Conservation (phyloP, 345 rosid genomes). For the Pistacia vera region DNA sequence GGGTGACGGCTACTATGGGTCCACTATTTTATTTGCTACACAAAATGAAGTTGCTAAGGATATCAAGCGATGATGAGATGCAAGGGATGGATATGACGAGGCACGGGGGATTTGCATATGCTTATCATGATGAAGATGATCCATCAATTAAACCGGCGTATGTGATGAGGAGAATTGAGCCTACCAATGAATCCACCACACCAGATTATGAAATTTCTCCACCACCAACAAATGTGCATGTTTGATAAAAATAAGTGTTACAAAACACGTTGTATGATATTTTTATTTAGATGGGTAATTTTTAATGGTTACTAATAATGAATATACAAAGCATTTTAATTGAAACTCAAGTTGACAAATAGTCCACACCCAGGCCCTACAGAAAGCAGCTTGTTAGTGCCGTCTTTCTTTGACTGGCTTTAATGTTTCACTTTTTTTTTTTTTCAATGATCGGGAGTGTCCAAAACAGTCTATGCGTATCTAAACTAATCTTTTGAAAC, state of each 20-base stretch:
- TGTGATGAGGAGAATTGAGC: constrained; percentile 36
- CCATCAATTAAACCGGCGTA: not conserved
- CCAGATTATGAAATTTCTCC: constrained; percentile 1
- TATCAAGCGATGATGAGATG: constrained; percentile 64
- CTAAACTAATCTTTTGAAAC: too few species aligned
- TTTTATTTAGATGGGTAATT: too few species aligned
- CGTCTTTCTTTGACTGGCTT: too few species aligned
- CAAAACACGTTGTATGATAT: not conserved
- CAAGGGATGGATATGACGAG: constrained; percentile 83
- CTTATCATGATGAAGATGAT: constrained; percentile 63
- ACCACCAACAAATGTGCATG: not conserved
- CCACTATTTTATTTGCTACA: constrained; percentile 55
- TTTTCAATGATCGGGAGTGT: too few species aligned
- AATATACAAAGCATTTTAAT: too few species aligned
- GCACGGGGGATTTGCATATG: constrained; percentile 84
- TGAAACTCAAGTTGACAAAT: too few species aligned
- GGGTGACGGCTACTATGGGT: constrained; percentile 82
- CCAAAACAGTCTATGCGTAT: too few species aligned
- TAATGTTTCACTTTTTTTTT: too few species aligned
- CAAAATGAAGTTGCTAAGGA: constrained; percentile 55
- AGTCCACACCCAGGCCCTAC: too few species aligned
- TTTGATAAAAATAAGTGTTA: not conserved
- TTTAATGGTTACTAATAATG: too few species aligned
- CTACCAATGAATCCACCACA: constrained; percentile 16
- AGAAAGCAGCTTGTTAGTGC: too few species aligned